phyloP scores from a whole-genome alignment of 2,329 filamentous ascomycete species.

The Cordyceps javanica region DNA sequence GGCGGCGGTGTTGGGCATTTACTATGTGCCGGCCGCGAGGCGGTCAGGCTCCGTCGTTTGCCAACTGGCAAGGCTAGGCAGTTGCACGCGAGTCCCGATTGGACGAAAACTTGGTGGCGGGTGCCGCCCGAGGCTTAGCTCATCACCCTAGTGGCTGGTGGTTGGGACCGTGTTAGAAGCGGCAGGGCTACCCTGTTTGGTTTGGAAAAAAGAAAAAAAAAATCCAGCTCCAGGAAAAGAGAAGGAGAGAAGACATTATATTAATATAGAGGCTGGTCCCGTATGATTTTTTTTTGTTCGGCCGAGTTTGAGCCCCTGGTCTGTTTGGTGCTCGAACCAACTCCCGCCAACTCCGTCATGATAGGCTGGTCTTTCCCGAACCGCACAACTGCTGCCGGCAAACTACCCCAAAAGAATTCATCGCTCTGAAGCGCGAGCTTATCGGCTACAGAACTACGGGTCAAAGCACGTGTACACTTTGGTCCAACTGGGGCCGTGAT shows the following conservation, averaged over 20 bases:
- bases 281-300: not conserved
- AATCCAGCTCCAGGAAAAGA: too few relatives aligned
- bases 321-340: not conserved
- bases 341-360: not conserved
- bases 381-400: not conserved
- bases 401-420: too few relatives aligned
- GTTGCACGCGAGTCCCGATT: slow-evolving; percentile 5
- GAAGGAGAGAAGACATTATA: not conserved
- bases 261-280: slow-evolving; percentile 8
- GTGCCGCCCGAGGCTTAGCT: slow-evolving; percentile 3
- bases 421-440: too few relatives aligned
- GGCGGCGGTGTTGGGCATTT: not conserved
- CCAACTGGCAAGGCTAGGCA: slow-evolving; percentile 7
- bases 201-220: not conserved
- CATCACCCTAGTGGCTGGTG: slow-evolving; percentile 6
- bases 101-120: slow-evolving; percentile 1
- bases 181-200: not conserved
- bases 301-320: not conserved
- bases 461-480: too few relatives aligned
- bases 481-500: too few relatives aligned
- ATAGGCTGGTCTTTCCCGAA: too few relatives aligned
- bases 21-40: not conserved
- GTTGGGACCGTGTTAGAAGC: not conserved
- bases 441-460: too few relatives aligned
- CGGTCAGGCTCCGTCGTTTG: not conserved